phyloP scores from a whole-genome alignment of 345 rosid genomes.

The Orychophragmus violaceus region DNA sequence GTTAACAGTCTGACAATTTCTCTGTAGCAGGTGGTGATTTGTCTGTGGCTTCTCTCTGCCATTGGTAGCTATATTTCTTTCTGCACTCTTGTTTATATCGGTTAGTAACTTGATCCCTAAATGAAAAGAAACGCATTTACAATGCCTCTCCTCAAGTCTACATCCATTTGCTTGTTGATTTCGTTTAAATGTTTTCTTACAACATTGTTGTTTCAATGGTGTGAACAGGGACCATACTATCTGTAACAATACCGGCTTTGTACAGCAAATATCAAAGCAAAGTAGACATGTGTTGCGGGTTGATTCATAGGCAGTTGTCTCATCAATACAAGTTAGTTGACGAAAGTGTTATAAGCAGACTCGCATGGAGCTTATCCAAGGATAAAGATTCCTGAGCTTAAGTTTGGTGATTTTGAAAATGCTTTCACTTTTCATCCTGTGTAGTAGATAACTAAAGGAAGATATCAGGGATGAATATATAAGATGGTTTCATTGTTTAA shows the following conservation, averaged over 20 bases:
- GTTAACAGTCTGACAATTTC: conserved; percentile 1
- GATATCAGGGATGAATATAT: conserved; percentile 13
- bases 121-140: too few species aligned
- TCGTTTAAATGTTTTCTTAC: not conserved
- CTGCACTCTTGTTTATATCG: conserved; percentile 85
- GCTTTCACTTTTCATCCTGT: not conserved
- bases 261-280: conserved; percentile 60
- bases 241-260: conserved; percentile 79
- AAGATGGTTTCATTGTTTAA: conserved; percentile 6
- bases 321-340: conserved; percentile 80
- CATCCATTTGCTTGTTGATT: not conserved
- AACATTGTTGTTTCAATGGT: not conserved
- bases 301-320: conserved; percentile 55
- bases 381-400: conserved; percentile 52
- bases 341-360: conserved; percentile 61
- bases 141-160: not conserved
- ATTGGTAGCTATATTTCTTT: conserved; percentile 74
- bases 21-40: conserved; percentile 66
- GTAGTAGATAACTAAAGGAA: conserved; percentile 15
- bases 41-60: conserved; percentile 84
- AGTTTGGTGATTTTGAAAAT: conserved; percentile 4
- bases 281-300: conserved; percentile 65
- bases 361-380: conserved; percentile 54
- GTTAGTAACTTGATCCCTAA: conserved; percentile 35
- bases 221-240: conserved; percentile 63